Conservation (phyloP, 164 flowering plant species). For the Nymphaea colorata region DNA sequence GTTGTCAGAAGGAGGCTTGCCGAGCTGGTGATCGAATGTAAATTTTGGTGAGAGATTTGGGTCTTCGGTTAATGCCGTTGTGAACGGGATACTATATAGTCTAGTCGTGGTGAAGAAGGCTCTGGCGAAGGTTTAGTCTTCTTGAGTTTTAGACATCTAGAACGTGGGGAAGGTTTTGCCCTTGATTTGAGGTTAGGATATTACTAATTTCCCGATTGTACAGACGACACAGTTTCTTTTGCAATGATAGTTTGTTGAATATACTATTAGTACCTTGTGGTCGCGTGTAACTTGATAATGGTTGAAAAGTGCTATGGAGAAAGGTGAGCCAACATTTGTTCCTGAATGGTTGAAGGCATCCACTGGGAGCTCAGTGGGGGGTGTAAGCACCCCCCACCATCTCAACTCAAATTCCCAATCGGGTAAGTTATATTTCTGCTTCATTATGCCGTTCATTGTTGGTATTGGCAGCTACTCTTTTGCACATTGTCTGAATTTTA, state of each 20-base stretch:
- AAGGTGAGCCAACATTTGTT: constrained; percentile 75
- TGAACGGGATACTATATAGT: not conserved
- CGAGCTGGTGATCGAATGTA: not conserved
- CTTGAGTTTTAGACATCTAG: not conserved
- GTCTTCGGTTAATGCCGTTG: not conserved
- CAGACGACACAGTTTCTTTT: not conserved
- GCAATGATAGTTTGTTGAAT: not conserved
- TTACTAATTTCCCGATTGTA: not conserved
- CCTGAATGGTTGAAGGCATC: constrained; percentile 84
- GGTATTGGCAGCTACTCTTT: no score
- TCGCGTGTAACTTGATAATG: constrained; percentile 24
- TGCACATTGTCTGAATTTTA: not conserved
- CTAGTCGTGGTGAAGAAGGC: not conserved
- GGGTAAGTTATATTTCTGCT: constrained; percentile 28
- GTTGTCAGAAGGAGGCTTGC: not conserved
- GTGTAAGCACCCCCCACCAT: constrained; percentile 48
- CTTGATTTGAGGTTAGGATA: not conserved
- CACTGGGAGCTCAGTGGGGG: constrained; percentile 40
- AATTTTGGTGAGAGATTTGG: not conserved
- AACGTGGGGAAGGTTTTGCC: not conserved
- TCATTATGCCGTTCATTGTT: not conserved
- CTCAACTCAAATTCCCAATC: constrained; percentile 36
- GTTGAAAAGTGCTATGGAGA: constrained; percentile 50
- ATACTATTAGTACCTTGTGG: not conserved
- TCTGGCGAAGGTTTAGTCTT: not conserved